Evolutionary conservation across 2,329 filamentous ascomycete species (phyloP).

Genomic region (Trichoderma lentiforme): DNA sequence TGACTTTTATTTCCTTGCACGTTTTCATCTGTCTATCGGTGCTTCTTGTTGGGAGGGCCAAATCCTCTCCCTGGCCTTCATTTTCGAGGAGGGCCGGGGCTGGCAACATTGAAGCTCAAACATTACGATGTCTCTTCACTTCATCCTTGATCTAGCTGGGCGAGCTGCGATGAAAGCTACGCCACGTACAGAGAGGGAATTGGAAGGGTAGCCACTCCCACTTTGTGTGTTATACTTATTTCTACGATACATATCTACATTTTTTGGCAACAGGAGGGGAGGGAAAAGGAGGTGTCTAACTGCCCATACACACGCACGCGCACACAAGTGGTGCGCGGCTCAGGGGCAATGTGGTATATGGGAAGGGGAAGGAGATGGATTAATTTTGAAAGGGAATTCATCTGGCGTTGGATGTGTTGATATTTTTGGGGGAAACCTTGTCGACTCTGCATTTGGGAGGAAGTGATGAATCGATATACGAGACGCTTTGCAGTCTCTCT

Average conservation of each 20-base stretch:
- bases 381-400: neutral
- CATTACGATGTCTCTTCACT: constrained; percentile 7
- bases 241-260: constrained; percentile 13
- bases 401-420: constrained; percentile 13
- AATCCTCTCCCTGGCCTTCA: constrained; percentile 9
- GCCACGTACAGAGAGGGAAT: neutral
- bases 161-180: neutral
- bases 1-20: neutral
- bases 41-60: constrained; percentile 14
- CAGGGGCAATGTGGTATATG: neutral
- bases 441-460: constrained; percentile 7
- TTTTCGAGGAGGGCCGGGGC: neutral
- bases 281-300: constrained; percentile 8
- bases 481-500: neutral
- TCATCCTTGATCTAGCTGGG: constrained; percentile 1
- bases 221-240: constrained; percentile 12
- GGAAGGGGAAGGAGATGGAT: constrained; percentile 8
- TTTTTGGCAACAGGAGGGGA: neutral
- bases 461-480: constrained; percentile 10
- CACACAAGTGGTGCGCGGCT: neutral
- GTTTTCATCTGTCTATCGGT: constrained; percentile 1
- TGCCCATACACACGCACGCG: neutral
- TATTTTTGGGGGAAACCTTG: neutral
- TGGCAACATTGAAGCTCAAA: constrained; percentile 9
- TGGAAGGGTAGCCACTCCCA: neutral